Evolutionary conservation across 2,329 filamentous ascomycete species (phyloP), one percentile per base, ranked within the genome.

Genomic region (Penicillium occitanis): DNA sequence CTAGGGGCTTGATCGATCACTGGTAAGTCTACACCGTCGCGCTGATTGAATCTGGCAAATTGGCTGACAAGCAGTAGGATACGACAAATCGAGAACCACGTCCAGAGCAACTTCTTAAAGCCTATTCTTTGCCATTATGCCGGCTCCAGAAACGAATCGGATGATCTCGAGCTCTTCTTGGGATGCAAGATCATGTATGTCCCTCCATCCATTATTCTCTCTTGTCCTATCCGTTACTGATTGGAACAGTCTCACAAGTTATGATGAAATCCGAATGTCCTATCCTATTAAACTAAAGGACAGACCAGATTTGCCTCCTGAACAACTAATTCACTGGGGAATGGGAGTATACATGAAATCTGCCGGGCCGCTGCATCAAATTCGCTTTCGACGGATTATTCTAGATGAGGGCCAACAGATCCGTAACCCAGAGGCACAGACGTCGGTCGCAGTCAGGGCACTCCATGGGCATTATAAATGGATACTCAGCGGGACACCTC

Each of bases 391-490:
- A 28, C 71, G 78, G 1, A 77, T 80, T n/a, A 73, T 80, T n/a
- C 70, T 81, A 6, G 78, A 81, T 42, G 79, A 78, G 65, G 75
- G 71, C 1, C 76, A 80, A 44, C 58, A 68, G 2, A 80, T 80
- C 66, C 79, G 78, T 30, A 80, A 79, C 46, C 72, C 70, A 19
- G 42, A 66, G 2, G 73, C 74, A 2, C 73, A 72, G n/a, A 74
- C 71, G 2, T 79, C 76, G 1, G 69, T 75, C 6, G 77, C 78
- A 2, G 73, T 79, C 11, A 72, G 77, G 13, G 74, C 71, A 35
- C 71, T 81, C 1, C 71, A 67, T 3, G 77, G 73, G 4, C 69
- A 71, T n/a, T 74, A 70, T 63, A 78, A 77, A 68, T 81, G 79
- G 79, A 68, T 75, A 11, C 62, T 81, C 28, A 76, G 70, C 6